Percentiles rank a stretch among this genome's conserved stretches.
Conservation (phyloP, 768 basidiomycete genomes). For the Lactarius psammicola region DNA sequence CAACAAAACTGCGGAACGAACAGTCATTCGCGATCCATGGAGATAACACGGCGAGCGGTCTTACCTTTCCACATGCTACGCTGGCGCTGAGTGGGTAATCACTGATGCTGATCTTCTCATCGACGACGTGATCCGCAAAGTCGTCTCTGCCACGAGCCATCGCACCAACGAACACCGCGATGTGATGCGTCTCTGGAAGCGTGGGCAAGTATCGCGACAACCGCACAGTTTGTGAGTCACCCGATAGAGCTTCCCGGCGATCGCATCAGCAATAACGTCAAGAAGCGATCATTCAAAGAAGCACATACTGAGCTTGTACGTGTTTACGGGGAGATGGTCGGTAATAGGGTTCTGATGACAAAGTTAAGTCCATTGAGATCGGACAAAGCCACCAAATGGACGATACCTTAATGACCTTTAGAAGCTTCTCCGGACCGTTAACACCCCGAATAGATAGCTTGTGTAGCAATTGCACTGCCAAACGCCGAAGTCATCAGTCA, state of each 20-base stretch:
- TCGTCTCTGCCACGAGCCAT: constrained; percentile 97
- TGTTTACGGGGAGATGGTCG: constrained; percentile 93
- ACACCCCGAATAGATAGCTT: constrained; percentile 94
- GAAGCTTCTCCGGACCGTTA: constrained; percentile 93
- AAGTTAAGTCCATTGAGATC: constrained; percentile 16
- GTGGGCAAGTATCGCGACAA: constrained; percentile 83
- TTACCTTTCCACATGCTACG: constrained; percentile 95
- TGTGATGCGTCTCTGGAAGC: constrained; percentile 80
- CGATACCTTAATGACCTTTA: constrained; percentile 91
- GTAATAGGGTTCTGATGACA: constrained; percentile 78
- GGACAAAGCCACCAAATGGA: constrained; percentile 3
- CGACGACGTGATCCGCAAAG: constrained; percentile 93
- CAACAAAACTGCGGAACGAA: constrained; percentile 68
- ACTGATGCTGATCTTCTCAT: constrained; percentile 96
- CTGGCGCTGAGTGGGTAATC: constrained; percentile 90
- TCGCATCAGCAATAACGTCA: constrained; percentile 14
- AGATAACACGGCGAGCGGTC: constrained; percentile 9
- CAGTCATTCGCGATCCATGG: background rate
- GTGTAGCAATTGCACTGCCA: constrained; percentile 90
- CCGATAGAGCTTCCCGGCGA: constrained; percentile 68
- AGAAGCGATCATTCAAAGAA: background rate
- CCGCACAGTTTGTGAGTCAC: constrained; percentile 79
- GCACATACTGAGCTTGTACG: constrained; percentile 87
- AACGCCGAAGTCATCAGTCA: constrained; percentile 8
- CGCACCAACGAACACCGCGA: constrained; percentile 96